These are phyloP conservation scores for Phlebopus sp. DNA, from an alignment of 1,284 basidiomycete genomes.

Conservation along the genomic window DNA sequence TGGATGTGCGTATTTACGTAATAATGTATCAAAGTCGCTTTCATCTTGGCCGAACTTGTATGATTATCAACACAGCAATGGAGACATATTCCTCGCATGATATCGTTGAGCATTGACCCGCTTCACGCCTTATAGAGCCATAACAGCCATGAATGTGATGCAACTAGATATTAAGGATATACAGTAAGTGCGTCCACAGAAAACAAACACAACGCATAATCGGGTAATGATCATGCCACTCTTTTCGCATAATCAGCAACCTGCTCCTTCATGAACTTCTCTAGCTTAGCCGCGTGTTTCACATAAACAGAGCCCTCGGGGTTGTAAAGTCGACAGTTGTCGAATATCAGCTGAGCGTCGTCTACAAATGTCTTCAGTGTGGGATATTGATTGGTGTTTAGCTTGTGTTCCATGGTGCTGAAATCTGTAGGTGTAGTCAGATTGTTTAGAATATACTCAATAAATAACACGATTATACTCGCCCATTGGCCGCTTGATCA, in stretches of 20 bases:
- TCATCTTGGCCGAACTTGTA: not conserved
- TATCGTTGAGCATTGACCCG: too few relatives aligned
- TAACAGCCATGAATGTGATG: too few relatives aligned
- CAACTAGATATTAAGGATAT: too few relatives aligned
- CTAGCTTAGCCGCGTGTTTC: slow-evolving; percentile 84
- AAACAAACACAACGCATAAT: not conserved
- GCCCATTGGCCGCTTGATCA: slow-evolving; percentile 95
- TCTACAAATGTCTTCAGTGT: slow-evolving; percentile 75
- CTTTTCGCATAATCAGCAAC: slow-evolving; percentile 35
- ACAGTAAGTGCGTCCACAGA: too few relatives aligned
- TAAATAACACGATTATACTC: slow-evolving; percentile 26
- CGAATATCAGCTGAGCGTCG: slow-evolving; percentile 85
- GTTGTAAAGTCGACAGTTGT: slow-evolving; percentile 93
- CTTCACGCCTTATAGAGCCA: too few relatives aligned
- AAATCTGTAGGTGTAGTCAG: slow-evolving; percentile 59
- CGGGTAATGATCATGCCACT: slow-evolving; percentile 7
- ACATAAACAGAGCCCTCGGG: slow-evolving; percentile 82
- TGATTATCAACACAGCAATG: too few relatives aligned
- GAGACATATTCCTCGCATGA: too few relatives aligned
- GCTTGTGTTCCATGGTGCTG: slow-evolving; percentile 89
- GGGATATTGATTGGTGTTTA: slow-evolving; percentile 80
- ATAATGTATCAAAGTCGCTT: not conserved
- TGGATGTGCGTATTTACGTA: not conserved
- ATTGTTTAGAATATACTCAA: not conserved
- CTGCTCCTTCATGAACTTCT: slow-evolving; percentile 62